phyloP scores from a whole-genome alignment of 345 rosid species.

The Salix udensis region DNA sequence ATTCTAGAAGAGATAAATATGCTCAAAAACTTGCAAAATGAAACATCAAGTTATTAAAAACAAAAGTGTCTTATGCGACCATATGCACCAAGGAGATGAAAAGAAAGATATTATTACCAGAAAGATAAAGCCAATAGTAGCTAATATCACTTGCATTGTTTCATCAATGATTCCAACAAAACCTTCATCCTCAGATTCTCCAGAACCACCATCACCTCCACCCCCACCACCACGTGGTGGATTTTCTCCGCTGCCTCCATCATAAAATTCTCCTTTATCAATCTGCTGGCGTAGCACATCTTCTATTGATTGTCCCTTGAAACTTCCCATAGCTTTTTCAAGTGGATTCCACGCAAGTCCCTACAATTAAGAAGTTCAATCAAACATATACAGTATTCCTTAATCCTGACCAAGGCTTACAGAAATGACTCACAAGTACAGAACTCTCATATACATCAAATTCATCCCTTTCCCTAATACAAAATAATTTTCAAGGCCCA shows the following conservation, averaged over 20 bases:
- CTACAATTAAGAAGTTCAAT: slow-evolving; percentile 24
- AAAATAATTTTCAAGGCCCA: not conserved
- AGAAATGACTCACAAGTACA: not conserved
- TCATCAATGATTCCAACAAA: slow-evolving; percentile 22
- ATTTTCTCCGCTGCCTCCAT: slow-evolving; percentile 25
- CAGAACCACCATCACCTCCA: slow-evolving; percentile 14
- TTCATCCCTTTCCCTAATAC: not conserved
- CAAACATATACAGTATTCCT: not conserved
- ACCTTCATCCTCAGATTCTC: slow-evolving; percentile 23
- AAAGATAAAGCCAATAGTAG: slow-evolving; percentile 26
- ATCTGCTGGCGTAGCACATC: slow-evolving; percentile 27
- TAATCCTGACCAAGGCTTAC: not conserved
- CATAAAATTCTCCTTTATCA: slow-evolving; percentile 13
- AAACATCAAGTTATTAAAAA: too few relatives aligned
- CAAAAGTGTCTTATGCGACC: not conserved
- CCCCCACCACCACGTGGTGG: slow-evolving; percentile 22
- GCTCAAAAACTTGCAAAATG: not conserved
- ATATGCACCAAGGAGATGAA: not conserved
- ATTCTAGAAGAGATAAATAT: not conserved
- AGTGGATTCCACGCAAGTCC: slow-evolving; percentile 51
- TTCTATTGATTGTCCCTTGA: slow-evolving; percentile 25
- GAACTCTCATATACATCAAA: too few relatives aligned
- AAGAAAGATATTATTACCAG: slow-evolving; percentile 16
- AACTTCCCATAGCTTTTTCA: slow-evolving; percentile 15
- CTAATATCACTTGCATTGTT: slow-evolving; percentile 27